These are phyloP conservation scores for Colletotrichum costaricense DNA, from an alignment of 2,329 filamentous ascomycete genomes.

Conservation along the genomic window DNA sequence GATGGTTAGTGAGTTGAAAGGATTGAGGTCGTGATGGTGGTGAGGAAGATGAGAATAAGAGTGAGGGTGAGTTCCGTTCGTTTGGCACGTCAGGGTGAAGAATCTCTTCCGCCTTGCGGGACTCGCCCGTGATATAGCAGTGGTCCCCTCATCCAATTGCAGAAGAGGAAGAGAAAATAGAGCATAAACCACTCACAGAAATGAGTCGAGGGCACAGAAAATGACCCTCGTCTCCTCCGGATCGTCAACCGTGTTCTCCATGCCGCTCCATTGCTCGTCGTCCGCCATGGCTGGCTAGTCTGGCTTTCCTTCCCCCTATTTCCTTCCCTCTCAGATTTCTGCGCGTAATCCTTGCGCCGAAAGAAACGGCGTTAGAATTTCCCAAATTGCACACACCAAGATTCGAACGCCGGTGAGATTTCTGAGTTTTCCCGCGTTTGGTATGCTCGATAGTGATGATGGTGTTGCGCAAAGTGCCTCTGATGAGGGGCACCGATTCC, in stretches of 20 bases:
- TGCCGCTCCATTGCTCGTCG: slow-evolving; percentile 65
- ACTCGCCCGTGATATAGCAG: background rate
- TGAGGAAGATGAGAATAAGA: slow-evolving; percentile 31
- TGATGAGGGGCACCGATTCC: slow-evolving; percentile 11
- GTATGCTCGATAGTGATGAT: background rate
- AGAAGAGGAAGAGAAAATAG: slow-evolving; percentile 1
- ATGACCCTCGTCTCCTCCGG: slow-evolving; percentile 85
- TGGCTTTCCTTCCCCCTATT: background rate
- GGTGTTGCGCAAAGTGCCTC: background rate
- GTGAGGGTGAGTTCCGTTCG: slow-evolving; percentile 26
- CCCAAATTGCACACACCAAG: background rate
- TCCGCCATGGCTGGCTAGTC: slow-evolving; percentile 43
- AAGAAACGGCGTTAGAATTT: background rate
- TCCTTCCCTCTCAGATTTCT: background rate
- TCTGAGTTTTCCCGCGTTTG: background rate
- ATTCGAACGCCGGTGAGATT: no score
- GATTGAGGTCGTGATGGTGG: background rate
- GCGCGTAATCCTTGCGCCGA: background rate
- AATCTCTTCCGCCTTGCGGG: background rate
- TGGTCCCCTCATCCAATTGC: background rate
- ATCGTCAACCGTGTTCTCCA: slow-evolving; percentile 76
- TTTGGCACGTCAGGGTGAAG: background rate
- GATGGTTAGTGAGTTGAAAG: background rate
- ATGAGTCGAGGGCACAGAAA: slow-evolving; percentile 87
- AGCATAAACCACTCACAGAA: slow-evolving; percentile 71